These are phyloP conservation scores for Skeletonema grethae DNA, from an alignment of 108 stramenopile genomes.

Conservation along the genomic window DNA sequence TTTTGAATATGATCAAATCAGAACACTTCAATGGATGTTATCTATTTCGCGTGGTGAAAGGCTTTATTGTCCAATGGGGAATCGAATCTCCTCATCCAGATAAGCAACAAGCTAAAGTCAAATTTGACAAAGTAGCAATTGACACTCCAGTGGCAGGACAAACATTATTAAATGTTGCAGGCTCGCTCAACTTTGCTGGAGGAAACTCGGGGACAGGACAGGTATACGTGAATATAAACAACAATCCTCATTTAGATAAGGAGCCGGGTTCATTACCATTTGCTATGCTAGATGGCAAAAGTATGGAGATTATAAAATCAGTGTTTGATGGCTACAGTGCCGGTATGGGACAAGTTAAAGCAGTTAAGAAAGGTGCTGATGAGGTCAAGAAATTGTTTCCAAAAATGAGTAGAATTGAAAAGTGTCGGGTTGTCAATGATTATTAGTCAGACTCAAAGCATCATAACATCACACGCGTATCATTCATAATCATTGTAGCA, in stretches of 20 bases:
- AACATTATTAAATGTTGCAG: conserved; percentile 34
- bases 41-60: conserved; percentile 37
- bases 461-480: too few relatives aligned
- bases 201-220: conserved; percentile 39
- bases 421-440: conserved; percentile 33
- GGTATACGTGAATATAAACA: conserved; percentile 32
- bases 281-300: conserved; percentile 27
- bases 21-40: conserved; percentile 42
- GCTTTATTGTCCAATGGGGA: conserved; percentile 46
- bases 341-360: conserved; percentile 43
- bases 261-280: conserved; percentile 45
- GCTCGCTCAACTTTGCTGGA: conserved; percentile 43
- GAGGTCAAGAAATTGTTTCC: conserved; percentile 43
- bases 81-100: conserved; percentile 23
- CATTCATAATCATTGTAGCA: too few relatives aligned
- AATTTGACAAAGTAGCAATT: conserved; percentile 30
- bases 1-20: conserved; percentile 31
- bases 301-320: conserved; percentile 34
- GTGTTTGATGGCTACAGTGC: conserved; percentile 38
- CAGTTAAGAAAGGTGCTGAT: conserved; percentile 33
- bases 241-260: conserved; percentile 36
- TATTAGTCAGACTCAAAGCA: not conserved
- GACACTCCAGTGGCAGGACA: conserved; percentile 25
- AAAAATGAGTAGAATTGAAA: conserved; percentile 47
- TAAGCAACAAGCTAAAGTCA: not conserved